phyloP scores from a whole-genome alignment of 1,284 basidiomycete genomes.

The Xerocomus tenax region DNA sequence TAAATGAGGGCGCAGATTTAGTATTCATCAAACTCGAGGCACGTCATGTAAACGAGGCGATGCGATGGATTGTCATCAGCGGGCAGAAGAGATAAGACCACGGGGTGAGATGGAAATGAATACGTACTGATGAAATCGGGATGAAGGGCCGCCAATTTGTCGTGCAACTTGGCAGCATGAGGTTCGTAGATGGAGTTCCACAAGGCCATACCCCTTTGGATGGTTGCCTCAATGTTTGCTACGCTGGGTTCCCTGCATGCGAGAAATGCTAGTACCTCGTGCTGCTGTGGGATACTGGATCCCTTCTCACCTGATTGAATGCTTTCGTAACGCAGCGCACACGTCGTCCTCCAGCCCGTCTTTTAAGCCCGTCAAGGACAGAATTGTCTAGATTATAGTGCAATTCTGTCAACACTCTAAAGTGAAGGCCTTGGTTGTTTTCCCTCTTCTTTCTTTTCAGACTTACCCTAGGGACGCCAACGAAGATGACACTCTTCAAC shows the following conservation, averaged over 20 bases:
- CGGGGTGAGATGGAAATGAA: conserved; percentile 30
- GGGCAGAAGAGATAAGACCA: conserved; percentile 29
- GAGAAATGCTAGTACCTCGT: conserved; percentile 25
- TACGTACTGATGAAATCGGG: conserved; percentile 77
- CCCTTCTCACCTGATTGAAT: conserved; percentile 54
- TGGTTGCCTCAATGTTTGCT: conserved; percentile 59
- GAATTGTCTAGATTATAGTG: conserved; percentile 56
- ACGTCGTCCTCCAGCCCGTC: conserved; percentile 74
- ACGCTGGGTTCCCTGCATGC: conserved; percentile 48
- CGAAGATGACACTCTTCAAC: conserved; percentile 87
- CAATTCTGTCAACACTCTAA: conserved; percentile 10
- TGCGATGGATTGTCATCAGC: conserved; percentile 27
- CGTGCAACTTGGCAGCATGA: conserved; percentile 79
- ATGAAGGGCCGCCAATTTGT: conserved; percentile 80
- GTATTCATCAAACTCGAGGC: conserved; percentile 30
- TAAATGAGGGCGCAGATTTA: conserved; percentile 32
- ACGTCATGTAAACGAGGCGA: conserved; percentile 29
- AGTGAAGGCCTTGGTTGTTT: conserved; percentile 1
- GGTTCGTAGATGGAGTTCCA: conserved; percentile 93
- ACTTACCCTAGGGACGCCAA: conserved; percentile 78
- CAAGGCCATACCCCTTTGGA: conserved; percentile 58
- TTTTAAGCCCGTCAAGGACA: conserved; percentile 69
- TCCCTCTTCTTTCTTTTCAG: conserved; percentile 3
- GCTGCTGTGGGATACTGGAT: conserved; percentile 14
- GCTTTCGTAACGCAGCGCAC: conserved; percentile 55